phyloP scores from a whole-genome alignment of 305 asterid genomes.

The Plantago coronopus region DNA sequence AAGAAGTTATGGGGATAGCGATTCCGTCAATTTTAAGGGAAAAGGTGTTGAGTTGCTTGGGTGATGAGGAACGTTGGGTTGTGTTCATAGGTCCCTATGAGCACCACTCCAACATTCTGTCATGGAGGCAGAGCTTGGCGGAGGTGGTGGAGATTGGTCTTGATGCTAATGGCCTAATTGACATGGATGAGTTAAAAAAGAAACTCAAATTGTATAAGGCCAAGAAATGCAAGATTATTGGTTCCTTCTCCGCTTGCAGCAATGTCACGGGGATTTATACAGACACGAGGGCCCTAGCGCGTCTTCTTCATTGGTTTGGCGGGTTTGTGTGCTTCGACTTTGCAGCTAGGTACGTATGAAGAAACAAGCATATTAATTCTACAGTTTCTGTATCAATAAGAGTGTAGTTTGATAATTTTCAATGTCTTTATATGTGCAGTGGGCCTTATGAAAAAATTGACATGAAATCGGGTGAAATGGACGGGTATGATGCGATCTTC shows the following conservation, averaged over 20 bases:
- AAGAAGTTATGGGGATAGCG: conserved; percentile 64
- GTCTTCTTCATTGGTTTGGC: conserved; percentile 54
- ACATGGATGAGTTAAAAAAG: conserved; percentile 40
- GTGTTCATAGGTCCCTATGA: conserved; percentile 69
- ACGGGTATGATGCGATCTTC: conserved; percentile 53
- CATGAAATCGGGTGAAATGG: conserved; percentile 40
- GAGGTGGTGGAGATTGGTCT: conserved; percentile 71
- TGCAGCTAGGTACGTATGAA: conserved; percentile 61
- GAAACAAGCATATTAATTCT: too few relatives aligned
- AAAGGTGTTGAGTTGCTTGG: conserved; percentile 31
- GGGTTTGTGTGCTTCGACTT: conserved; percentile 65
- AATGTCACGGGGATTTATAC: conserved; percentile 60
- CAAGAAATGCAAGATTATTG: conserved; percentile 44
- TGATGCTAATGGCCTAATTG: conserved; percentile 38
- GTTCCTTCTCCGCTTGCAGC: conserved; percentile 79
- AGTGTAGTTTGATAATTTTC: too few relatives aligned
- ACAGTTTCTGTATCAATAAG: too few relatives aligned
- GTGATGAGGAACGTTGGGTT: conserved; percentile 55
- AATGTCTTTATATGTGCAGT: conserved; percentile 24
- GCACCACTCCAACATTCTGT: conserved; percentile 68
- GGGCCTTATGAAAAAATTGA: conserved; percentile 45
- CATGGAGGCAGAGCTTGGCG: conserved; percentile 70
- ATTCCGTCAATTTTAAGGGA: conserved; percentile 48
- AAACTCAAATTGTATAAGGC: conserved; percentile 33
- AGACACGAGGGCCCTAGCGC: conserved; percentile 43